These are phyloP conservation scores for Penicillium paxilli DNA, from an alignment of 495 filamentous ascomycete genomes.

Conservation along the genomic window DNA sequence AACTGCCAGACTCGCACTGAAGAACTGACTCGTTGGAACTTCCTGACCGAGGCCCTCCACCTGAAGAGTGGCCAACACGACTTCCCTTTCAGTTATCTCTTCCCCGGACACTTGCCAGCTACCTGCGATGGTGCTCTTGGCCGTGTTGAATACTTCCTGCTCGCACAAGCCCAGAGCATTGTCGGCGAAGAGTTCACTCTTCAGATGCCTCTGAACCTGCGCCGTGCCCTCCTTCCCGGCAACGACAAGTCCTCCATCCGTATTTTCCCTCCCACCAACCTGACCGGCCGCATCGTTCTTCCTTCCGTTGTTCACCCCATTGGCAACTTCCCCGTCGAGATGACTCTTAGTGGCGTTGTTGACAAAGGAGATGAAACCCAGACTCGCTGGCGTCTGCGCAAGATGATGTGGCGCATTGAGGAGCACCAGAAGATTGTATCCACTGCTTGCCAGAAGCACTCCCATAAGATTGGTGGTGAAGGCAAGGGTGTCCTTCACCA, in stretches of 20 bases:
- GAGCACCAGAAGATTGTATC: conserved; percentile 79
- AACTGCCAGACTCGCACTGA: conserved; percentile 70
- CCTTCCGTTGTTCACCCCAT: conserved; percentile 85
- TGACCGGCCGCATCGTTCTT: conserved; percentile 78
- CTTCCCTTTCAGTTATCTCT: conserved; percentile 89
- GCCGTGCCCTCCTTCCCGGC: conserved; percentile 75
- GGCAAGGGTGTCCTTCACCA: conserved; percentile 77
- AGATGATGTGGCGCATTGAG: conserved; percentile 90
- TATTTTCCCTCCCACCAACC: conserved; percentile 93
- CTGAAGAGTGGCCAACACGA: conserved; percentile 67
- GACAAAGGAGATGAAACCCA: conserved; percentile 61
- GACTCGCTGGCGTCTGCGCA: conserved; percentile 83
- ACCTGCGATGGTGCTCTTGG: conserved; percentile 72
- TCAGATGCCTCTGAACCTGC: conserved; percentile 63
- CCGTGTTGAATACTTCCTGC: conserved; percentile 75
- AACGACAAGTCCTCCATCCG: conserved; percentile 76
- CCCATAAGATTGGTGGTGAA: conserved; percentile 66
- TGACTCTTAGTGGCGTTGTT: conserved; percentile 78
- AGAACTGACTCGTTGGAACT: conserved; percentile 74
- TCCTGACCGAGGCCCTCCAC: conserved; percentile 66
- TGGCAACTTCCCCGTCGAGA: conserved; percentile 73
- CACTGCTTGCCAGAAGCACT: conserved; percentile 77
- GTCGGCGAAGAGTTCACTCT: conserved; percentile 64
- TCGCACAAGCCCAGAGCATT: conserved; percentile 64
- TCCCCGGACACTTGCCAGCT: conserved; percentile 84